Evolutionary conservation across 2,329 filamentous ascomycete genomes (phyloP).

Genomic region (Rhinocladiella mackenziei): DNA sequence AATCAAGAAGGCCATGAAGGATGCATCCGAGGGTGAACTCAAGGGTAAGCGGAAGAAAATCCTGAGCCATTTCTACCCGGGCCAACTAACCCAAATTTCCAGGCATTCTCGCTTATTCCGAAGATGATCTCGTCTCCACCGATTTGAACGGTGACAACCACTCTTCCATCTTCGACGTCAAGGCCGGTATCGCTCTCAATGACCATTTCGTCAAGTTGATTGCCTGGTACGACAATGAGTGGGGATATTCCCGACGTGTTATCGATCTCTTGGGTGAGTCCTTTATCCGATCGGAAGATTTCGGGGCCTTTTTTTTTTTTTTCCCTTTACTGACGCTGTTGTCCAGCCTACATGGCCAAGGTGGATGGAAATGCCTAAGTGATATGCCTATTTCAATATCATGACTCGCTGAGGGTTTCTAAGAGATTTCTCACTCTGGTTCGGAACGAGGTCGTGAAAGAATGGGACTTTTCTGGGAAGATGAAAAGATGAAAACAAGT

Average conservation of each 20-base stretch:
- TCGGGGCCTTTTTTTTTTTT: slow-evolving; percentile 11
- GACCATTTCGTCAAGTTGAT: slow-evolving; percentile 98
- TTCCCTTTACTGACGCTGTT: slow-evolving; percentile 29
- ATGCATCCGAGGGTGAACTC: slow-evolving; percentile 73
- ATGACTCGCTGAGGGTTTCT: background rate
- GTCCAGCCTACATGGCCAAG: slow-evolving; percentile 69
- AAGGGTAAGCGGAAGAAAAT: slow-evolving; percentile 63
- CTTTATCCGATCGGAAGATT: slow-evolving; percentile 12
- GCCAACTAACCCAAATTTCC: slow-evolving; percentile 2
- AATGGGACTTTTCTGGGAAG: slow-evolving; percentile 5
- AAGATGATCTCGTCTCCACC: slow-evolving; percentile 92
- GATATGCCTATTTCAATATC: no score
- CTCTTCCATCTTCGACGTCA: slow-evolving; percentile 99
- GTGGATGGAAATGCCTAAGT: slow-evolving; percentile 52
- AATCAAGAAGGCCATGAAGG: slow-evolving; percentile 91
- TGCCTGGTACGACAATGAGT: slow-evolving; percentile 99
- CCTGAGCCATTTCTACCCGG: background rate
- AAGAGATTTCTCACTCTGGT: background rate
- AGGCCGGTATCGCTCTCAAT: slow-evolving; percentile 98
- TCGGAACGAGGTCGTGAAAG: slow-evolving; percentile 9
- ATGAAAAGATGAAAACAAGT: slow-evolving; percentile 6
- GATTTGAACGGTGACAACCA: slow-evolving; percentile 88
- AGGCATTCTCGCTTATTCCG: slow-evolving; percentile 90
- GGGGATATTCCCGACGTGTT: slow-evolving; percentile 97
- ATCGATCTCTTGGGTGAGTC: slow-evolving; percentile 62